Evolutionary conservation across 139 green algal species (phyloP).

Genomic region (Asterochloris sp.): DNA sequence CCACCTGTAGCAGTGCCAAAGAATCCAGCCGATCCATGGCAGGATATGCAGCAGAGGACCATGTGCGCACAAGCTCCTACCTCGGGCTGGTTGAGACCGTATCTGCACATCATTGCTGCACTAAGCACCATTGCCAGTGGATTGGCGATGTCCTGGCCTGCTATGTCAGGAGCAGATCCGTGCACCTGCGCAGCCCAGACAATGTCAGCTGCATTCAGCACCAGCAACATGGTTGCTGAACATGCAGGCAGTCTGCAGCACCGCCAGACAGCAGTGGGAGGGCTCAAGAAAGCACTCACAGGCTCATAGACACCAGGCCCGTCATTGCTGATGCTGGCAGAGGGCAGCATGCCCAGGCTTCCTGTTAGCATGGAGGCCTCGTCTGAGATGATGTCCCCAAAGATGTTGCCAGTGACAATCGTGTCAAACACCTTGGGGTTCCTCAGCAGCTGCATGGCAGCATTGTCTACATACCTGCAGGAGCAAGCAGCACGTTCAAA

Average conservation of each 20-base stretch:
- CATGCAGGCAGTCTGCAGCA: neutral
- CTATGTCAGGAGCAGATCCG: slow-evolving; percentile 97
- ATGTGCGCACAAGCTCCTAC: slow-evolving; percentile 23
- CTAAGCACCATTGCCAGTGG: slow-evolving; percentile 93
- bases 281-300: slow-evolving; percentile 15
- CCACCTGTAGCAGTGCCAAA: slow-evolving; percentile 41
- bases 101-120: slow-evolving; percentile 98
- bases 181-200: slow-evolving; percentile 66
- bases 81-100: slow-evolving; percentile 85
- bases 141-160: slow-evolving; percentile 88
- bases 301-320: slow-evolving; percentile 97
- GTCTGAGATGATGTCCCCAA: slow-evolving; percentile 99
- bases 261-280: neutral
- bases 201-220: neutral
- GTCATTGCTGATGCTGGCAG: slow-evolving; percentile 81
- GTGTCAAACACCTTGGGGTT: slow-evolving; percentile 94
- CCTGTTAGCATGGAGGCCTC: slow-evolving; percentile 97
- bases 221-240: neutral
- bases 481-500: neutral
- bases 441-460: slow-evolving; percentile 97
- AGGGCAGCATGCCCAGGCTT: slow-evolving; percentile 96
- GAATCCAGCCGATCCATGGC: neutral
- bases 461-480: slow-evolving; percentile 95
- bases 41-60: neutral
- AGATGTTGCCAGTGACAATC: slow-evolving; percentile 98